Evolutionary conservation across 2,329 filamentous ascomycete genomes (phyloP).

Genomic region (Cladosporium oxysporum): DNA sequence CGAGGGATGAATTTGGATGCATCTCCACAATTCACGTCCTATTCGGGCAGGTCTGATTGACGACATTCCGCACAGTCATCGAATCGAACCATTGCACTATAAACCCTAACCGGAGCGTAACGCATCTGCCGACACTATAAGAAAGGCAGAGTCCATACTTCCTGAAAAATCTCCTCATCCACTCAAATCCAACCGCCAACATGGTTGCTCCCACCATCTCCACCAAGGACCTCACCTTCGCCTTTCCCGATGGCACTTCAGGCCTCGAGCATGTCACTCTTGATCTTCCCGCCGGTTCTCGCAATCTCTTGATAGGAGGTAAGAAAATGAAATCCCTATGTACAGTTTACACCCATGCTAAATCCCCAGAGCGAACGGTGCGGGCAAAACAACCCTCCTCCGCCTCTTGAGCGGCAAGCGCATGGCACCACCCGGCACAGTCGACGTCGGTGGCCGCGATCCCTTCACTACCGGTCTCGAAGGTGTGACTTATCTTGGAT

Average conservation of each 20-base stretch:
- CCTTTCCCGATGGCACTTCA: conserved; percentile 80
- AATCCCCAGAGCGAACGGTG: conserved; percentile 72
- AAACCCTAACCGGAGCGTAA: not conserved
- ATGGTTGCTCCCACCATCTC: conserved; percentile 62
- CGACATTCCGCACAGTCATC: conserved; percentile 15
- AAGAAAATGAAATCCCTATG: conserved; percentile 28
- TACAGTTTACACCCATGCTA: conserved; percentile 29
- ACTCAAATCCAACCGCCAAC: not conserved
- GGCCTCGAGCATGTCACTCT: conserved; percentile 75
- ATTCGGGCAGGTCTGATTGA: not conserved
- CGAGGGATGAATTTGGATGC: not conserved
- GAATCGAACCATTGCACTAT: not conserved
- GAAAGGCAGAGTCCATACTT: not conserved
- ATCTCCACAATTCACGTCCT: conserved; percentile 4
- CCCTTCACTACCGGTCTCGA: conserved; percentile 89
- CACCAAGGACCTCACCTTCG: conserved; percentile 78
- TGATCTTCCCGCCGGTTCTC: conserved; percentile 75
- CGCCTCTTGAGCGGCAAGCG: conserved; percentile 94
- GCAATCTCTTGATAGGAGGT: conserved; percentile 89
- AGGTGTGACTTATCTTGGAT: conserved; percentile 93
- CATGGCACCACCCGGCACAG: conserved; percentile 74
- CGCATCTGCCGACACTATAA: not conserved
- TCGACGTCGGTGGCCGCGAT: conserved; percentile 79
- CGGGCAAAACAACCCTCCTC: conserved; percentile 94
- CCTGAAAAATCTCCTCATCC: not conserved